A percentile compares a stretch with the other conserved stretches of the same genome.
Conservation (phyloP, 2,329 filamentous ascomycete genomes). For the Plenodomus lindquistii region DNA sequence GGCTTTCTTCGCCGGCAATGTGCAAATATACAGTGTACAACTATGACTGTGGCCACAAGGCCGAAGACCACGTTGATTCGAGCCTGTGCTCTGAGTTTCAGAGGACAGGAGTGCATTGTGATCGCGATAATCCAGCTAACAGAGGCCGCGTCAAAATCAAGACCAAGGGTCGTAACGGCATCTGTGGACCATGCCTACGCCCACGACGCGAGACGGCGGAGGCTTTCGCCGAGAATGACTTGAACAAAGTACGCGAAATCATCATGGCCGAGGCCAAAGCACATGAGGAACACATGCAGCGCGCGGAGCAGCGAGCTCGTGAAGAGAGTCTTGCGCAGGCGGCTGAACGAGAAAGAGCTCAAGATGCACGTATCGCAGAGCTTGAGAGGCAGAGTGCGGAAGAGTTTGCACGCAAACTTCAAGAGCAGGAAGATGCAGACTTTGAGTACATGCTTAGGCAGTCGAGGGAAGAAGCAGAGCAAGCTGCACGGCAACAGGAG, state of each 20-base stretch:
- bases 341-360: not conserved
- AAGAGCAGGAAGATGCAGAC: constrained; percentile 9
- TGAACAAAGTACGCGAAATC: constrained; percentile 8
- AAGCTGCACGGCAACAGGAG: constrained; percentile 2
- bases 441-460: constrained; percentile 10
- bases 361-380: constrained; percentile 2
- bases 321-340: not conserved
- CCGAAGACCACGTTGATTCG: constrained; percentile 22
- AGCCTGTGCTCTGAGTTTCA: constrained; percentile 18
- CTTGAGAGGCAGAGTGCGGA: constrained; percentile 2
- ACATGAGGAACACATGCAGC: constrained; percentile 8
- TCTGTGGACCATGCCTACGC: constrained; percentile 19
- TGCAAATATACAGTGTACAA: constrained; percentile 25
- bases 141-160: constrained; percentile 14
- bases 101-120: constrained; percentile 14
- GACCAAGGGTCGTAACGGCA: constrained; percentile 14
- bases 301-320: constrained; percentile 6
- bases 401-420: constrained; percentile 7
- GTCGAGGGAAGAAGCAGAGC: constrained; percentile 11
- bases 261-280: constrained; percentile 12
- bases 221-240: constrained; percentile 12
- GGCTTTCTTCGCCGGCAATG: constrained; percentile 10
- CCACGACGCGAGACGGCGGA: constrained; percentile 9
- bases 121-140: constrained; percentile 21
- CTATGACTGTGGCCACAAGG: constrained; percentile 24